Percentiles rank a stretch among this genome's conserved stretches.
phyloP scores from a whole-genome alignment of 2,329 filamentous ascomycete genomes.

The Ustulina deusta region DNA sequence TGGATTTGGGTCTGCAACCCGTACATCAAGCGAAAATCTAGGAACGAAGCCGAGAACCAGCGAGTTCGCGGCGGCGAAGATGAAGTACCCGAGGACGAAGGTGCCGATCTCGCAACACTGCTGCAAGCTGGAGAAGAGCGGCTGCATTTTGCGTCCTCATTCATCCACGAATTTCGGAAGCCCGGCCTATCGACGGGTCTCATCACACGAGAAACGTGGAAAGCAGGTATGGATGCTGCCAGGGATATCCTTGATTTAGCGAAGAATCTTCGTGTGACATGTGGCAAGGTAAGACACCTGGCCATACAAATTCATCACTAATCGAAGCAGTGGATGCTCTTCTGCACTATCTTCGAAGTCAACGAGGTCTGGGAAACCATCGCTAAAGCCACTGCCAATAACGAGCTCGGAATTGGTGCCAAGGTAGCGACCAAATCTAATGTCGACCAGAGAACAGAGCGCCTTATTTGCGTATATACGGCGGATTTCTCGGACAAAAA shows the following conservation, averaged over 20 bases:
- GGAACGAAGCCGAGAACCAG: constrained; percentile 52
- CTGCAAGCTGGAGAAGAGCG: constrained; percentile 64
- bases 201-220: constrained; percentile 61
- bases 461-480: constrained; percentile 83
- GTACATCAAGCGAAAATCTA: constrained; percentile 57
- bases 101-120: constrained; percentile 62
- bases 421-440: constrained; percentile 75
- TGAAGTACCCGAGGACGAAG: constrained; percentile 61
- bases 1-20: constrained; percentile 84
- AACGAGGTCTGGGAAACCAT: constrained; percentile 74
- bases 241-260: constrained; percentile 72
- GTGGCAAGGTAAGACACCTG: constrained; percentile 70
- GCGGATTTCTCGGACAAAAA: constrained; percentile 75
- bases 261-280: constrained; percentile 65
- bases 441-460: constrained; percentile 56
- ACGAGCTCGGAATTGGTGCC: constrained; percentile 76
- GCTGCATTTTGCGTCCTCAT: constrained; percentile 58
- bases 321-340: constrained; percentile 75
- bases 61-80: constrained; percentile 60
- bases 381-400: constrained; percentile 73
- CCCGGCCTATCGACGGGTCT: constrained; percentile 52
- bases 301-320: constrained; percentile 20
- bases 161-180: constrained; percentile 62
- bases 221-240: constrained; percentile 62
- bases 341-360: constrained; percentile 66